Base-by-base conservation (phyloP, 1,284 basidiomycete species). In the Ceratobasidium sp. region DNA sequence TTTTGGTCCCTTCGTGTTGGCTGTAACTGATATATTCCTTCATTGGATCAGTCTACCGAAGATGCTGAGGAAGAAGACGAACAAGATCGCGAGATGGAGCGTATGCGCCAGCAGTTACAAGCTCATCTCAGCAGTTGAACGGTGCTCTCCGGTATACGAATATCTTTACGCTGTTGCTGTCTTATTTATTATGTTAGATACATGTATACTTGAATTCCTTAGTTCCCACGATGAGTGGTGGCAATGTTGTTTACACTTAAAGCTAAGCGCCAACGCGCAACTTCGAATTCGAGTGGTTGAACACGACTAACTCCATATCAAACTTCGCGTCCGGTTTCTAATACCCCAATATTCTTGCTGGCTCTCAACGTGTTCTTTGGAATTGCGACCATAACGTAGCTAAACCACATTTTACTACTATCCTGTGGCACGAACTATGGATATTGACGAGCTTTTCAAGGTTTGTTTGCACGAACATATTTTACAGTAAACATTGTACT, bases 381-480 rank as follows among this genome's bases (percentile, higher is more conserved):
- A n/a, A n/a, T n/a, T n/a, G n/a, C n/a, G n/a, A n/a, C n/a, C n/a
- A n/a, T n/a, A n/a, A n/a, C n/a, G n/a, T n/a, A n/a, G n/a, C n/a
- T n/a, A n/a, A n/a, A n/a, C n/a, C n/a, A n/a, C n/a, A n/a, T n/a
- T n/a, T n/a, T n/a, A n/a, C n/a, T n/a, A n/a, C n/a, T n/a, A n/a
- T n/a, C n/a, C n/a, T n/a, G n/a, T n/a, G n/a, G n/a, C n/a, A n/a
- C n/a, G 3, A 46, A 30, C n/a, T 29, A 91, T 92, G 90, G 86
- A 92, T 76, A 85, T 91, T 71, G 88, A 91, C 79, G 85, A 86
- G 72, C 76, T 95, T 59, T 89, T 91, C 83, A 94, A 94, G 81
- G 90, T 87, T 72, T 67, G 77, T 73, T 49, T 25, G 9, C 53
- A 33, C n/a, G 39, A 21, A 52, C 11, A 21, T 56, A 36, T 11